Base-by-base conservation (phyloP, 495 filamentous ascomycete genomes). In the Xylaria longipes region DNA sequence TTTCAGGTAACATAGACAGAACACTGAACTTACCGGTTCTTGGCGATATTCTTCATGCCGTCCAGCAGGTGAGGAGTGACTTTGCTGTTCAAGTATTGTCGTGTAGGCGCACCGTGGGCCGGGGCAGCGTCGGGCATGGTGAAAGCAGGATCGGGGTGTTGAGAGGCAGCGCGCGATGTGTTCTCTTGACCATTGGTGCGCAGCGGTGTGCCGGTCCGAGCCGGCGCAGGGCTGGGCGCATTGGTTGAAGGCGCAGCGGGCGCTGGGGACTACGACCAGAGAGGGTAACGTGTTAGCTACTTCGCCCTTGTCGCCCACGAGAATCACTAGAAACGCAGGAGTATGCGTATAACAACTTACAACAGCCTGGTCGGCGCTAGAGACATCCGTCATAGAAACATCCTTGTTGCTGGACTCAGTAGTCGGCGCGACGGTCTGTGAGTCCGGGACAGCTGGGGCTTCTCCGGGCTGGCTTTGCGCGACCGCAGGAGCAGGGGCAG, bases 11-110 rank as follows among this genome's bases (percentile, higher is more conserved):
- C n/a, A 39, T 27, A 20, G 58, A 29, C 6, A 39, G 20, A 54
- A 46, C 50, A 57, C 7, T 37, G 65, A 63, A 87, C 93, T 79
- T 83, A 97, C 94, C 94, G 93, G 61, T 95, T 91, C 71, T 88
- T 89, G 3, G 92, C 93, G 45, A 99, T 73, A 73, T 87, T 82
- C 86, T 97, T 98, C 94, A 99, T 95, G 8, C 93, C 96, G 75
- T 98, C 95, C 43, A 99, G 79, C 72, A 99, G 77, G 65, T 91
- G 88, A 9, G 91, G 91, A 20, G 94, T 95, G 67, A 99, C 89
- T 77, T 94, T 94, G 77, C 90, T 85, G 75, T 98, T 98, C 79
- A 99, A 82, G 81, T 97, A 99, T 71, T 92, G 89, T 41, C 96
- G 87, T 3, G 93, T 92, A 5, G 95, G 93, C 1, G 93, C 93